Evolutionary conservation across 2,329 filamentous ascomycete species (phyloP).

Genomic region (Colletotrichum higginsianum): DNA sequence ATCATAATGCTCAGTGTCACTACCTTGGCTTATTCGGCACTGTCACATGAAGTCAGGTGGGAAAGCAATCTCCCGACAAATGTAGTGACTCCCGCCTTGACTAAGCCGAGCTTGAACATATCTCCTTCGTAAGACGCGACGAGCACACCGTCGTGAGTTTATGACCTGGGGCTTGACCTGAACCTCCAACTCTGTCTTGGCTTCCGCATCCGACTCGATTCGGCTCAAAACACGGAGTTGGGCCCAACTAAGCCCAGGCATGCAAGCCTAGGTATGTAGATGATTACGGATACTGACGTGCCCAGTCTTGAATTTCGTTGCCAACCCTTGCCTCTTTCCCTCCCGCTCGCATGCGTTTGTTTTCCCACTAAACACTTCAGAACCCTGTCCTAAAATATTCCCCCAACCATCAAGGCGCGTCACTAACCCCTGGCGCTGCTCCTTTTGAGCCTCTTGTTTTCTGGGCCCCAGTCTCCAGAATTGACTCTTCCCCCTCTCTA

Average conservation of each 20-base stretch:
- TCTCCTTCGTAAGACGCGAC: neutral
- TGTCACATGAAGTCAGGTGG: neutral
- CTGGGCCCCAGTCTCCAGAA: neutral
- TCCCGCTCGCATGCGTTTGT: neutral
- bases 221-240: neutral
- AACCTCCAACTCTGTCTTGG: too few relatives aligned
- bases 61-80: neutral
- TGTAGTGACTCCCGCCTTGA: neutral
- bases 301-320: neutral
- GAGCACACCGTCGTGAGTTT: neutral
- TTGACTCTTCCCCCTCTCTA: neutral
- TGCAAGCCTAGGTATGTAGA: neutral
- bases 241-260: neutral
- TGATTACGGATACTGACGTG: neutral
- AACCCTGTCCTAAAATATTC: slow-evolving; percentile 1
- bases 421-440: slow-evolving; percentile 1
- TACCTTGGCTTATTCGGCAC: neutral
- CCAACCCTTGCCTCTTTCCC: neutral
- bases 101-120: neutral
- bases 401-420: slow-evolving; percentile 1
- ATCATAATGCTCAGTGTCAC: neutral
- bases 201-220: neutral
- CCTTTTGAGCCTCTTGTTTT: neutral
- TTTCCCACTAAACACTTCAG: neutral
- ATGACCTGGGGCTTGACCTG: neutral